Percentiles rank a stretch among this genome's conserved stretches.
These are phyloP conservation scores for Cladophialophora psammophila DNA, from an alignment of 2,329 filamentous ascomycete genomes.

Conservation along the genomic window DNA sequence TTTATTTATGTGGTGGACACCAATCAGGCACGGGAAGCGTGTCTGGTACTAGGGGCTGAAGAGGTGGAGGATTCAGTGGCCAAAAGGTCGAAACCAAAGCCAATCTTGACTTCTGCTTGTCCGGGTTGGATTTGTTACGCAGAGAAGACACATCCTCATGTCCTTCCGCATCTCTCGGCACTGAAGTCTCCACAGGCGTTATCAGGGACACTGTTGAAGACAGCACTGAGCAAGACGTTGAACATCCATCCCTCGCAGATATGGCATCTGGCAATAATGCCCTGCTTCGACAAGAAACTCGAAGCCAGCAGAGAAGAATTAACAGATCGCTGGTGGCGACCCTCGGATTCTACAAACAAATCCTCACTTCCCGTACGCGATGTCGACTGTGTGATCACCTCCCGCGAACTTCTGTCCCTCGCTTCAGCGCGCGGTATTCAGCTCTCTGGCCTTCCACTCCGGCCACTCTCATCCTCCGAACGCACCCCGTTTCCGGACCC, in stretches of 20 bases:
- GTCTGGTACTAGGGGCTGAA: conserved; percentile 78
- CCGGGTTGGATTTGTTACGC: conserved; percentile 99
- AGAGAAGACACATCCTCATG: conserved; percentile 95
- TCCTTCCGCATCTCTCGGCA: conserved; percentile 86
- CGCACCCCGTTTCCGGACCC: conserved; percentile 74
- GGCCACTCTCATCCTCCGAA: conserved; percentile 57
- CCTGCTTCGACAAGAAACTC: conserved; percentile 98
- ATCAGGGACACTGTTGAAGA: conserved; percentile 88
- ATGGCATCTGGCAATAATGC: conserved; percentile 97
- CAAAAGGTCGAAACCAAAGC: conserved; percentile 43
- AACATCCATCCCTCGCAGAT: conserved; percentile 78
- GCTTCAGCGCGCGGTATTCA: conserved; percentile 79
- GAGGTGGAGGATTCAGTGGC: conserved; percentile 64
- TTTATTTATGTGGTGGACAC: conserved; percentile 94
- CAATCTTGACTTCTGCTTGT: conserved; percentile 80
- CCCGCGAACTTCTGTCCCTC: conserved; percentile 90
- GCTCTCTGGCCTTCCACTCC: conserved; percentile 74
- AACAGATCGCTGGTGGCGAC: conserved; percentile 77
- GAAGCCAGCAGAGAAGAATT: conserved; percentile 94
- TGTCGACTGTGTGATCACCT: conserved; percentile 97
- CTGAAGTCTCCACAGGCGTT: conserved; percentile 95
- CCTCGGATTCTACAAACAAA: conserved; percentile 47
- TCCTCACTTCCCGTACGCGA: conserved; percentile 69
- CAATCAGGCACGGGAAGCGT: conserved; percentile 80
- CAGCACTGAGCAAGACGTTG: conserved; percentile 75